Base-by-base conservation (phyloP, 352 stramenopile genomes). In the Globisporangium iwayamae region DNA sequence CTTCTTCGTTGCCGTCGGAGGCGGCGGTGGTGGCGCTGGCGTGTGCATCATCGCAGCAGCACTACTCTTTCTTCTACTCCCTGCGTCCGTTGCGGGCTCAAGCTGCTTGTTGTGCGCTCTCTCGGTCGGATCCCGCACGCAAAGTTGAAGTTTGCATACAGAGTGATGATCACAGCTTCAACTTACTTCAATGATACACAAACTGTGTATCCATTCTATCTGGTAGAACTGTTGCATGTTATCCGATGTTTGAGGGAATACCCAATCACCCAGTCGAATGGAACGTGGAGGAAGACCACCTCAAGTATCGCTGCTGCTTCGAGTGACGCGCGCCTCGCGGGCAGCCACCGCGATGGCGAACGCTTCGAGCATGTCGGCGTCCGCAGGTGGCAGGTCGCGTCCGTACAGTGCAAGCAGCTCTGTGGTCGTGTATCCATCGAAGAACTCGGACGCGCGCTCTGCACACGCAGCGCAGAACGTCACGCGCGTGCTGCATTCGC, bases 361-460 rank as follows among this genome's bases (percentile, higher is more conserved):
- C 4, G 43, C 70, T 10, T 71, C 68, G 22, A 90, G 71, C 18
- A 73, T 68, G 39, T 75, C 70, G 39, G 66, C 65, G 51, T 91
- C 76, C 2, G 79, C 81, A 4, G 77, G 65, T 3, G 83, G 80
- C 25, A 91, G 68, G 11, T 88, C 79, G 2, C 57, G 75, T 0
- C 79, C 71, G 61, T 92, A 92, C 25, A 88, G 65, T 20, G 69
- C 62, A 30, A 81, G 69, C 39, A 92, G 69, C 66, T 92, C 83
- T 0, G 70, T 7, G 13, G 65, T 66, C 7, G 81, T 75, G 67
- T 84, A 86, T 4, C 77, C 78, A 5, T 66, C 73, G 53, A 90
- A 90, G 70, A 86, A 92, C 61, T 90, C 83, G 67, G 70, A 75
- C 18, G 81, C 72, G 25, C 76, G 79, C 22, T 69, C 65, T 2